Evolutionary conservation across 176 grass and related monocot species (phyloP).

Genomic region (Elaeis guineensis): DNA sequence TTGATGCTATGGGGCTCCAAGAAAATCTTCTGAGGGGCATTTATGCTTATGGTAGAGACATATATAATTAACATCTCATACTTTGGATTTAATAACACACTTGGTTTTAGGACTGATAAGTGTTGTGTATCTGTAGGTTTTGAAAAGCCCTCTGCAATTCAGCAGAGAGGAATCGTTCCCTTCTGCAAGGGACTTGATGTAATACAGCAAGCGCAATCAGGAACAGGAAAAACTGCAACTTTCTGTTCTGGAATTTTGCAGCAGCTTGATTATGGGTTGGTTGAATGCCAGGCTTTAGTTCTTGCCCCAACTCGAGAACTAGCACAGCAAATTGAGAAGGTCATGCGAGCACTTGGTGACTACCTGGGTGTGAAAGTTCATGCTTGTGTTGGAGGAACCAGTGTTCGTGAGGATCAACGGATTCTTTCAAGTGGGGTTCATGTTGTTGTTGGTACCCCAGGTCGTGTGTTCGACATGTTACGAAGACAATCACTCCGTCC

Average conservation of each 20-base stretch:
- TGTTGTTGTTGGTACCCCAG: conserved; percentile 18
- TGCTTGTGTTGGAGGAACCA: conserved; percentile 5
- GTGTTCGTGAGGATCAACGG: conserved; percentile 3
- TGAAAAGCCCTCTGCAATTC: conserved; percentile 11
- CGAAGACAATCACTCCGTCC: background rate
- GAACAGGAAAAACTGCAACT: conserved; percentile 10
- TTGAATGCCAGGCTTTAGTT: conserved; percentile 7
- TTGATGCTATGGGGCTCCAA: conserved; percentile 6
- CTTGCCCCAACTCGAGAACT: conserved; percentile 3
- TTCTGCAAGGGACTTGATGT: conserved; percentile 14
- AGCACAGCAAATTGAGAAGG: conserved; percentile 7
- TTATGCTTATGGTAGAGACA: conserved; percentile 6
- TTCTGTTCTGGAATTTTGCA: conserved; percentile 10
- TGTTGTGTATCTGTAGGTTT: background rate
- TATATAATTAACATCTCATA: background rate
- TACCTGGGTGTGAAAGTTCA: conserved; percentile 10
- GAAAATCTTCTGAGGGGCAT: conserved; percentile 12
- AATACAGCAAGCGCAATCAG: conserved; percentile 5
- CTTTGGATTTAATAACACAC: too few species aligned
- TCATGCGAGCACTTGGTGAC: conserved; percentile 13
- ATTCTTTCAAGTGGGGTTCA: conserved; percentile 11
- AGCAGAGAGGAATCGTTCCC: conserved; percentile 8
- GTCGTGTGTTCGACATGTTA: conserved; percentile 13
- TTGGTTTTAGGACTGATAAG: background rate
- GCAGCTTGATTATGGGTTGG: conserved; percentile 9